A percentile compares a stretch with the other conserved stretches of the same genome.
Evolutionary conservation across 129 eudicot genomes (phyloP).

Genomic region (Flaveria bidentis): DNA sequence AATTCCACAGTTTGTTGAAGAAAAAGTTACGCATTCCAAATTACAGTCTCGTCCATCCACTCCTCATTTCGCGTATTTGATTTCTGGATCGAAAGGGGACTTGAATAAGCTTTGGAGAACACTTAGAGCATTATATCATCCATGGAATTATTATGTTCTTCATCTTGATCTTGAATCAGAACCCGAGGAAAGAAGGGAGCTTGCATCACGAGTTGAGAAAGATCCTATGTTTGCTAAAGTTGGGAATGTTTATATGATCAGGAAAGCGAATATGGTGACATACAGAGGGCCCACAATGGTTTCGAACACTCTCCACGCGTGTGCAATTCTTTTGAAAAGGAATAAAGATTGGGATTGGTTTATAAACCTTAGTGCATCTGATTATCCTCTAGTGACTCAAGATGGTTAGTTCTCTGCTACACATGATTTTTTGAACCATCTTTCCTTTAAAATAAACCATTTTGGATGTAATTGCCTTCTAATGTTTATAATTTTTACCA

Average conservation of each 20-base stretch:
- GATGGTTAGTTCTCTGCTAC: constrained; percentile 57
- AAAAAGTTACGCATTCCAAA: constrained; percentile 36
- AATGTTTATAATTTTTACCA: not conserved
- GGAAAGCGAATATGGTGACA: constrained; percentile 86
- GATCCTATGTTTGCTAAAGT: constrained; percentile 60
- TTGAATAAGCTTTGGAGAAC: constrained; percentile 87
- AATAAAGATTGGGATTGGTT: constrained; percentile 95
- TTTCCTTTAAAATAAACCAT: not conserved
- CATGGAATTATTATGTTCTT: constrained; percentile 75
- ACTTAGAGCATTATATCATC: constrained; percentile 73
- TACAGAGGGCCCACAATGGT: constrained; percentile 99
- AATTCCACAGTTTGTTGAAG: constrained; percentile 52
- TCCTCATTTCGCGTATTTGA: constrained; percentile 83
- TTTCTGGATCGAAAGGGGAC: constrained; percentile 94
- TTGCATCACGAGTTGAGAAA: constrained; percentile 64
- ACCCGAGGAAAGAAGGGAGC: constrained; percentile 69
- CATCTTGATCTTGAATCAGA: constrained; percentile 94
- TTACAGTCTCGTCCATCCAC: constrained; percentile 46
- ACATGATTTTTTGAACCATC: not conserved
- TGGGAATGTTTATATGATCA: constrained; percentile 75
- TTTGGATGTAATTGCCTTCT: not conserved
- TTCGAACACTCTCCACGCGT: constrained; percentile 88
- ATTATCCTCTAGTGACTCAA: constrained; percentile 96
- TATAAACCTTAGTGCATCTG: constrained; percentile 93
- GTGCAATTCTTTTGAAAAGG: constrained; percentile 81